Conservation (phyloP, 2,329 filamentous ascomycete genomes). For the Fusarium succisae region DNA sequence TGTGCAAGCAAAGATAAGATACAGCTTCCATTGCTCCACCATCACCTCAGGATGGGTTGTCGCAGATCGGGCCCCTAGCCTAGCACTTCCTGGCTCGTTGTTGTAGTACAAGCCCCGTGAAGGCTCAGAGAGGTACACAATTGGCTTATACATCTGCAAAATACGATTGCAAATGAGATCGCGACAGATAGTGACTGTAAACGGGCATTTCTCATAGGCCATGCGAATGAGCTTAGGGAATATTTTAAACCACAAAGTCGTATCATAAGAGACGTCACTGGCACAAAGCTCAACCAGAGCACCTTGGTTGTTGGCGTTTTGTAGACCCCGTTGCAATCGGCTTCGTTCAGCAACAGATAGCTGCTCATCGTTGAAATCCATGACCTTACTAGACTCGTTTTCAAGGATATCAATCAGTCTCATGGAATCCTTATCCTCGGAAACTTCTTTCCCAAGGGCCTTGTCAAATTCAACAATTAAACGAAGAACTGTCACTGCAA, state of each 20-base stretch:
- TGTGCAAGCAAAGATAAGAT: slow-evolving; percentile 96
- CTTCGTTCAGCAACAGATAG: slow-evolving; percentile 92
- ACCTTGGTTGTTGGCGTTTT: slow-evolving; percentile 83
- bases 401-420: slow-evolving; percentile 93
- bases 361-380: slow-evolving; percentile 92
- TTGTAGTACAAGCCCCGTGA: slow-evolving; percentile 72
- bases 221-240: slow-evolving; percentile 95
- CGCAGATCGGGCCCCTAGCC: slow-evolving; percentile 63
- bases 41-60: slow-evolving; percentile 85
- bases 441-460: slow-evolving; percentile 76
- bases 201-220: slow-evolving; percentile 89
- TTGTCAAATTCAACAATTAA: slow-evolving; percentile 94
- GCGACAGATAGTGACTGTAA: slow-evolving; percentile 88
- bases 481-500: slow-evolving; percentile 90
- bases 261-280: slow-evolving; percentile 94
- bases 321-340: slow-evolving; percentile 87
- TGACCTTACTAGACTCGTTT: slow-evolving; percentile 85
- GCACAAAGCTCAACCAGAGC: slow-evolving; percentile 93
- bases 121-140: slow-evolving; percentile 81
- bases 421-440: slow-evolving; percentile 68
- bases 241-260: slow-evolving; percentile 96
- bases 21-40: slow-evolving; percentile 97
- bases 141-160: slow-evolving; percentile 89
- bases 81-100: slow-evolving; percentile 65
- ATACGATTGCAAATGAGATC: slow-evolving; percentile 94